Conservation (phyloP, 2,329 filamentous ascomycete species). For the Nannizzia gypsea region DNA sequence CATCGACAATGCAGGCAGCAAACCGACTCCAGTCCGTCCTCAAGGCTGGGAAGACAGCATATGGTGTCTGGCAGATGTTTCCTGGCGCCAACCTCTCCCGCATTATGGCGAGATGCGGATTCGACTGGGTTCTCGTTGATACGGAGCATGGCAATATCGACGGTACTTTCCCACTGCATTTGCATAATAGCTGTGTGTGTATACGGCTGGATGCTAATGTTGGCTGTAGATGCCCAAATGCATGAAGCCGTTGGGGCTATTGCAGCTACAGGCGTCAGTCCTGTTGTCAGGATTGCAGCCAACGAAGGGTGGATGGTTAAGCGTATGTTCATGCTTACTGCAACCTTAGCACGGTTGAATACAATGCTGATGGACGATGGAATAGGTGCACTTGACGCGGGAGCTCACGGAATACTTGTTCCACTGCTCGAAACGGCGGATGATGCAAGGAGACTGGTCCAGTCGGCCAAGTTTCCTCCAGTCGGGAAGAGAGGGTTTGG, state of each 20-base stretch:
- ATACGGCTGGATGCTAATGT: not conserved
- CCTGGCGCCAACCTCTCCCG: conserved; percentile 44
- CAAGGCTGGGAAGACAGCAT: conserved; percentile 36
- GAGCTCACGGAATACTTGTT: conserved; percentile 48
- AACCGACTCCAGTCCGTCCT: conserved; percentile 44
- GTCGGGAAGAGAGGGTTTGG: conserved; percentile 45
- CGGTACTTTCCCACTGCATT: conserved; percentile 22
- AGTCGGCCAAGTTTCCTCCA: conserved; percentile 46
- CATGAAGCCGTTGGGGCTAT: conserved; percentile 43
- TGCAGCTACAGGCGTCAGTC: conserved; percentile 31
- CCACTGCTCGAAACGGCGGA: conserved; percentile 43
- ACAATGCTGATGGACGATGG: not conserved
- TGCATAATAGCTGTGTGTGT: not conserved
- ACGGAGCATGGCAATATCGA: conserved; percentile 47
- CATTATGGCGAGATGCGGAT: conserved; percentile 41
- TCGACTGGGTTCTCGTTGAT: conserved; percentile 46
- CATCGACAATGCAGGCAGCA: conserved; percentile 38
- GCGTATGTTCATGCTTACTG: conserved; percentile 23
- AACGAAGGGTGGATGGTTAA: conserved; percentile 54
- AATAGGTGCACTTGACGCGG: conserved; percentile 44
- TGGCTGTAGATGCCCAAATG: conserved; percentile 38
- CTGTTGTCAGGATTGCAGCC: conserved; percentile 40
- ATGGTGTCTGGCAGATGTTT: conserved; percentile 49
- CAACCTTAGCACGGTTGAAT: too few relatives aligned
- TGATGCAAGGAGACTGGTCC: conserved; percentile 42